Evolutionary conservation across 1,284 basidiomycete species (phyloP).

Genomic region (Mycena sp.): DNA sequence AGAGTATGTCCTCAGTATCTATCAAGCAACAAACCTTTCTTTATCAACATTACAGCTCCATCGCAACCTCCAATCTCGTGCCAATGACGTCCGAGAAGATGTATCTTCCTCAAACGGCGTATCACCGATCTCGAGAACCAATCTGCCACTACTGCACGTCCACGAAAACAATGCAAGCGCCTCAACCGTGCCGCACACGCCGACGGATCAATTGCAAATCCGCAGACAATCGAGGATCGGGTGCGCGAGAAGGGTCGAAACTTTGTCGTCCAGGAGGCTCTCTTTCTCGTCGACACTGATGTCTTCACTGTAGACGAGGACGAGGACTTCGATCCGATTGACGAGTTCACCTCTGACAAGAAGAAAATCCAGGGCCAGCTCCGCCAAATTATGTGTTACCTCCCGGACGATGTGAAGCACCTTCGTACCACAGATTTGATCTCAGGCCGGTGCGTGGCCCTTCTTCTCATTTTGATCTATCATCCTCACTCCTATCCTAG

Average conservation of each 20-base stretch:
- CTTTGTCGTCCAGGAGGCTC: neutral
- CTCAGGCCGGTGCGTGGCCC: neutral
- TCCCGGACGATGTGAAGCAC: constrained; percentile 4
- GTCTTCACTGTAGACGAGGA: neutral
- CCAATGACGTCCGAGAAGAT: neutral
- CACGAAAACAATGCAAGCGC: neutral
- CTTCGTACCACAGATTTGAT: constrained; percentile 1
- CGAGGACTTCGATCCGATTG: neutral
- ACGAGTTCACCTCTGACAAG: neutral
- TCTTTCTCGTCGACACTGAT: constrained; percentile 1
- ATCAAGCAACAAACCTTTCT: neutral
- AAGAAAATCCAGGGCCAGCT: constrained; percentile 1
- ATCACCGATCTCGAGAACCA: neutral
- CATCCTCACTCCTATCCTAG: neutral
- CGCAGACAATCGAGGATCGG: neutral
- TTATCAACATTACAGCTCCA: neutral
- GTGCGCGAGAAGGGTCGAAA: neutral
- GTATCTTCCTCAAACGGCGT: neutral
- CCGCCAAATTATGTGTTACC: neutral
- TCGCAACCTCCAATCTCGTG: neutral
- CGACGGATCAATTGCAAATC: neutral
- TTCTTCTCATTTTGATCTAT: neutral
- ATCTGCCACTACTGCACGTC: neutral
- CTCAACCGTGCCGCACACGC: neutral
- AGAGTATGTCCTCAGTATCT: neutral